Base-by-base conservation (phyloP, 768 basidiomycete genomes). In the Russula olivacea region DNA sequence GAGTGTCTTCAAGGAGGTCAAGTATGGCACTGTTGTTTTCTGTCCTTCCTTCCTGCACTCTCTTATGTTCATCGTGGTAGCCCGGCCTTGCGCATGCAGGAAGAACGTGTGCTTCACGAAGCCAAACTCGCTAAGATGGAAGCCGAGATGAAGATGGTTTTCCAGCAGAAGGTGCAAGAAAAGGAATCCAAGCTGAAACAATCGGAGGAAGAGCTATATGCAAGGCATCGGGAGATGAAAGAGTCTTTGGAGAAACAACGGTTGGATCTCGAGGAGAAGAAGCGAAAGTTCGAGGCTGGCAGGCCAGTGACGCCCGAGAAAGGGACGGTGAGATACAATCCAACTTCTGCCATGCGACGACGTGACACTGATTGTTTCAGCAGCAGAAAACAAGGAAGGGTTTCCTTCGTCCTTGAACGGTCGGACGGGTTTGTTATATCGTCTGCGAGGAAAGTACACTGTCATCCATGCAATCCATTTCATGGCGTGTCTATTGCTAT, bases 61-160 rank as follows among this genome's bases (percentile, higher is more conserved):
- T 41, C 49, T 59, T 17, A 57, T 7, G 10, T 19, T 12, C 12
- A 2, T 49, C 38, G 52, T 58, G 62, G 2, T 69, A 98, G 96
- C 77, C 97, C 97, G 66, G 95, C 95, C 54, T 91, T 90, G 63
- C 89, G 93, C 76, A 84, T 93, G 78, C 93, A 95, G 67, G 97
- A 99, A 73, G 97, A 99, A 73, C 91, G 97, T 61, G 81, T 92
- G 57, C 76, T 98, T 72, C 96, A 99, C 77, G 96, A 99, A 77
- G 90, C 91, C 69, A 98, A 98, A 76, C 85, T 99, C 59, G 85
- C 92, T 60, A 99, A 99, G 86, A 98, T 98, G 89, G 97, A 99
- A 79, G 91, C 94, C 60, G 97, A 98, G 82, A 99, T 99, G 97
- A 98, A 98, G 86, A 93, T 96, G 92, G 97, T 99, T 70, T 99